Conservation (phyloP, 2,329 filamentous ascomycete genomes). For the Tolypocladium inflatum region DNA sequence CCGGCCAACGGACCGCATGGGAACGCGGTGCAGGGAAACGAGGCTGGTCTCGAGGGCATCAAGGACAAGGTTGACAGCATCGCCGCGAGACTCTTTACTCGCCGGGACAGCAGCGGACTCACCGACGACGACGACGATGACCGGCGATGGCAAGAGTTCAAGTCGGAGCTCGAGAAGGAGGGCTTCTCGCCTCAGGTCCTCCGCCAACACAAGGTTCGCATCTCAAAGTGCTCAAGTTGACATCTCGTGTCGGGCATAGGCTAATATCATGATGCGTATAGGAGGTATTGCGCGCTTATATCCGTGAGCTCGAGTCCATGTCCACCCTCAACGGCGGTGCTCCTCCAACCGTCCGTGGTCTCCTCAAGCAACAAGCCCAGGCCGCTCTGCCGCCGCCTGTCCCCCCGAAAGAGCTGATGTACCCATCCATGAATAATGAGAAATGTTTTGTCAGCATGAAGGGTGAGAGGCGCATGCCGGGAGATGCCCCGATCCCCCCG, state of each 20-base stretch:
- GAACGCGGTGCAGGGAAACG: slow-evolving; percentile 24
- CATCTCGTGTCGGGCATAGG: background rate
- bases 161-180: slow-evolving; percentile 45
- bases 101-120: slow-evolving; percentile 26
- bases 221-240: background rate
- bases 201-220: slow-evolving; percentile 46
- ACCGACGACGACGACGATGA: slow-evolving; percentile 36
- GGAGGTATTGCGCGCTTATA: slow-evolving; percentile 52
- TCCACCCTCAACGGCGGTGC: slow-evolving; percentile 30
- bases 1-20: slow-evolving; percentile 25
- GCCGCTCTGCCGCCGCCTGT: slow-evolving; percentile 9
- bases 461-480: slow-evolving; percentile 24
- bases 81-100: slow-evolving; percentile 39
- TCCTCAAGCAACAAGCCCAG: slow-evolving; percentile 36
- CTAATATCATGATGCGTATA: slow-evolving; percentile 14
- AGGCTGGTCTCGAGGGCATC: slow-evolving; percentile 39
- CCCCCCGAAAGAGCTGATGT: slow-evolving; percentile 11
- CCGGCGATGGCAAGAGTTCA: slow-evolving; percentile 48
- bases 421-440: slow-evolving; percentile 25
- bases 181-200: slow-evolving; percentile 48
- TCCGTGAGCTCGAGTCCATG: slow-evolving; percentile 47
- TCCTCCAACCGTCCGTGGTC: slow-evolving; percentile 41
- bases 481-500: slow-evolving; percentile 18
- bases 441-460: slow-evolving; percentile 31
- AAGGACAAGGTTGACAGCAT: slow-evolving; percentile 52